These are phyloP conservation scores for Neospermospora avenae DNA, from an alignment of 2,329 filamentous ascomycete species.

Conservation along the genomic window DNA sequence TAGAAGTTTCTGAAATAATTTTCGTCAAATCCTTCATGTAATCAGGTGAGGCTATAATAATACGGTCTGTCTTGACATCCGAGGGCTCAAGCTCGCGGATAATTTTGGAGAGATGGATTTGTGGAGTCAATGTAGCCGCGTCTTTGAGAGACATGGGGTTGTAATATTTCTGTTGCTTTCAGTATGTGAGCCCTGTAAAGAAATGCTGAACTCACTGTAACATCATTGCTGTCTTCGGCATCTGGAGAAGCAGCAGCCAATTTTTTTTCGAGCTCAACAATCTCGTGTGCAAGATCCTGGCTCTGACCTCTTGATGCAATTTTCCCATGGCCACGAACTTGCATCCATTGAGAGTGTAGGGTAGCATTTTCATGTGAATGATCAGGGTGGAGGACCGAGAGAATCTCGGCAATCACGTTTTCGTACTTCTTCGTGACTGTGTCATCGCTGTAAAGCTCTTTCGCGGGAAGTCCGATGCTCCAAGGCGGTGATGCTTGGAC, in stretches of 20 bases:
- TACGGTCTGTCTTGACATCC: conserved; percentile 46
- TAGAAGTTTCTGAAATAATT: conserved; percentile 51
- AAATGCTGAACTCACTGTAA: conserved; percentile 43
- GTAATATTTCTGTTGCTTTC: conserved; percentile 53
- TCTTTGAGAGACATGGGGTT: conserved; percentile 59
- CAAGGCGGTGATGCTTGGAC: conserved; percentile 44
- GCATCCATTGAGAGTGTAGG: conserved; percentile 14
- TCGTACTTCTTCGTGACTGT: conserved; percentile 51
- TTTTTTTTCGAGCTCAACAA: conserved; percentile 59
- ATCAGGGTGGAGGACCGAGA: conserved; percentile 26
- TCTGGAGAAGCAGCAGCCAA: conserved; percentile 57
- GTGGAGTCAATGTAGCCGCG: conserved; percentile 51
- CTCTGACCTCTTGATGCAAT: conserved; percentile 16
- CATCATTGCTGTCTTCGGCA: conserved; percentile 55
- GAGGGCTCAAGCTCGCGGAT: conserved; percentile 50
- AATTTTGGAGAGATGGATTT: conserved; percentile 51
- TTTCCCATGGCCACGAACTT: conserved; percentile 7
- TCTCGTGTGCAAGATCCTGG: conserved; percentile 34
- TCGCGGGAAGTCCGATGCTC: conserved; percentile 56
- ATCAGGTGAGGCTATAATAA: conserved; percentile 57
- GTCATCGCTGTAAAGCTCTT: conserved; percentile 57
- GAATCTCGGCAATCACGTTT: conserved; percentile 36
- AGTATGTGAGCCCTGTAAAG: neutral
- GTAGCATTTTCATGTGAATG: conserved; percentile 19
- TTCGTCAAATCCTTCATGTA: conserved; percentile 57